Base-by-base conservation (phyloP, 257 asterid species). In the Solanum peruvianum region DNA sequence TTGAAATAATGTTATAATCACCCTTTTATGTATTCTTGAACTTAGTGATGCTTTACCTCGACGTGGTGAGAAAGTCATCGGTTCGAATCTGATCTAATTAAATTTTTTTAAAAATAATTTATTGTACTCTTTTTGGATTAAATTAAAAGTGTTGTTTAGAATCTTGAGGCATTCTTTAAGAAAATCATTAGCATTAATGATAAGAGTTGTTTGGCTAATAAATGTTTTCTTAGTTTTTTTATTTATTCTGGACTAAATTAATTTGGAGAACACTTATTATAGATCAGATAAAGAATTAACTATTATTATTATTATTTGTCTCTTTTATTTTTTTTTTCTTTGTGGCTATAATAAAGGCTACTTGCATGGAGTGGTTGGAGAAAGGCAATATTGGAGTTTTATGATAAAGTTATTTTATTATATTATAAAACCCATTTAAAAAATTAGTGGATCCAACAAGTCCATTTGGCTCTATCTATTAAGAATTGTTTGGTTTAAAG, bases 41-140 rank as follows among this genome's bases (percentile, higher is more conserved):
- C 4, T 27, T 66, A n/a, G 20, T 66, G 72, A 66, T 25, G 10
- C 1, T 66, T 27, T 31, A 3, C 4, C 35, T 66, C 33, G n/a
- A 29, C 6, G 23, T 31, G 5, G 11, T 67, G 42, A 15, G 11
- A 29, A 70, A 70, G 25, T 70, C 14, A 70, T 70, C 44, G 0
- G 2, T 70, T 70, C 77, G 44, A 31, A 11, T 0, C 3, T 70
- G 23, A 31, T 1, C 7, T 49, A 15, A 49, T 2, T 70, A 31
- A 70, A 70, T 2, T 15, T 2, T 9, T 66, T 11, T 2, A 12
- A 2, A 69, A 69, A 14, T 16, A 15, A 29, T 70, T 15, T 31
- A 0, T 31, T 3, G 3, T 31, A 31, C 2, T 69, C 3, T 2
- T 31, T 16, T 0, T 3, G 3, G 2, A 16, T 2, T 0, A 16